A percentile compares a stretch with the other conserved stretches of the same genome.
Conservation (phyloP, 1,284 basidiomycete genomes). For the Sutorius eximius region DNA sequence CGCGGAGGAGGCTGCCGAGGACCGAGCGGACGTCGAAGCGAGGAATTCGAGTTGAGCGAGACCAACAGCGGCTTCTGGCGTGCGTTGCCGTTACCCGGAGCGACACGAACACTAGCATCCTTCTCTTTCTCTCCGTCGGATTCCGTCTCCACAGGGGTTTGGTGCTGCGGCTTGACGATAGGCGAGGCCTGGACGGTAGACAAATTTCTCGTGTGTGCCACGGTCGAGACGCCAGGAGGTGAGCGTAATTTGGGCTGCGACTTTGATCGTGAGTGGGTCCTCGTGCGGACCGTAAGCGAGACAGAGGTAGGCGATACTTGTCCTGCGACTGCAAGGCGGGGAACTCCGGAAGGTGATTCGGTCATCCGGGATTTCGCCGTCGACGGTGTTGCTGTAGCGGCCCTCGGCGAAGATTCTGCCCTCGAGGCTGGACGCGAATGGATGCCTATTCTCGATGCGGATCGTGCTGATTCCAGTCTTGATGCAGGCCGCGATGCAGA, state of each 20-base stretch:
- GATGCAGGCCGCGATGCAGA: constrained; percentile 21
- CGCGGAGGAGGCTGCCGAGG: constrained; percentile 22
- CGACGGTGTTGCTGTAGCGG: background rate
- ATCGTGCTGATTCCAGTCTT: constrained; percentile 9
- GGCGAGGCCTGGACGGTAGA: constrained; percentile 36
- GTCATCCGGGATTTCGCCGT: constrained; percentile 1
- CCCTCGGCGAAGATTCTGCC: constrained; percentile 4
- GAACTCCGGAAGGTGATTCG: constrained; percentile 3
- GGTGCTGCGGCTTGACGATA: constrained; percentile 15
- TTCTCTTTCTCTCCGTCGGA: background rate
- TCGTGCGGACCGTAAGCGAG: background rate
- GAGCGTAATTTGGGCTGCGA: constrained; percentile 32
- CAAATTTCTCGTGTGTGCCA: constrained; percentile 22
- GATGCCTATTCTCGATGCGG: constrained; percentile 20
- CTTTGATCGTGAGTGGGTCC: constrained; percentile 26
- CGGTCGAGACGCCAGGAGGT: constrained; percentile 4
- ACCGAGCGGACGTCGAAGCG: constrained; percentile 24
- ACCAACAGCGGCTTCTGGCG: background rate
- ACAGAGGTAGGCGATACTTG: background rate
- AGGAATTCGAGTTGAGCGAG: constrained; percentile 18
- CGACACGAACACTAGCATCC: background rate
- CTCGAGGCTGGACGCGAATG: constrained; percentile 23
- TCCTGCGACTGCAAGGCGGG: background rate
- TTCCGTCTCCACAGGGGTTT: constrained; percentile 12
- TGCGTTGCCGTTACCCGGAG: background rate